Evolutionary conservation across 2,329 filamentous ascomycete species (phyloP).

Genomic region (Beauveria sp.): DNA sequence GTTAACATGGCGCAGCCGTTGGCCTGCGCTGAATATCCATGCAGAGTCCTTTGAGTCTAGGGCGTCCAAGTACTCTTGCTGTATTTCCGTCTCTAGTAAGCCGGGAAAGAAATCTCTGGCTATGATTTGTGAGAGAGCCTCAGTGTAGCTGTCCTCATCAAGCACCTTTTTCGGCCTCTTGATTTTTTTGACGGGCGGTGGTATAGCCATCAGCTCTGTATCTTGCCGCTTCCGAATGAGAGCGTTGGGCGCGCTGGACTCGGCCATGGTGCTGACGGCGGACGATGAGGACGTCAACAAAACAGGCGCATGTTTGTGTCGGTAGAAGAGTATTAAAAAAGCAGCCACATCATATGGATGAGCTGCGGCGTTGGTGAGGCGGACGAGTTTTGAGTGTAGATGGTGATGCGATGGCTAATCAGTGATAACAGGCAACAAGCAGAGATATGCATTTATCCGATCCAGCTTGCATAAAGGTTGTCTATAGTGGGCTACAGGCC

Average conservation of each 20-base stretch:
- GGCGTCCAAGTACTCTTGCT: slow-evolving; percentile 88
- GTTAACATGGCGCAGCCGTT: slow-evolving; percentile 69
- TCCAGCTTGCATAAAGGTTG: background rate
- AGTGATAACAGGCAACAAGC: background rate
- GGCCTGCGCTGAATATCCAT: slow-evolving; percentile 80
- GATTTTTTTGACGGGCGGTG: slow-evolving; percentile 77
- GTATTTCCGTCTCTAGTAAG: slow-evolving; percentile 73
- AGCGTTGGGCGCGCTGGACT: slow-evolving; percentile 39
- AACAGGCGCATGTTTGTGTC: background rate
- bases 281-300: background rate
- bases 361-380: background rate
- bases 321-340: background rate
- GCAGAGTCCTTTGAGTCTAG: slow-evolving; percentile 74
- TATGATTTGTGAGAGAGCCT: slow-evolving; percentile 87
- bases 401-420: background rate
- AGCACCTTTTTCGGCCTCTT: slow-evolving; percentile 83
- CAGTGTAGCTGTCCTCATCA: slow-evolving; percentile 89
- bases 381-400: no score
- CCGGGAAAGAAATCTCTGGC: slow-evolving; percentile 96
- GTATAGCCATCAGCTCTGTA: slow-evolving; percentile 73
- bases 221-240: slow-evolving; percentile 64
- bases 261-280: background rate
- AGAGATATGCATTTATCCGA: slow-evolving; percentile 6
- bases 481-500: no score
- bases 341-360: no score